Evolutionary conservation across 805 yeast species (phyloP), one percentile per base, ranked within the genome.

Genomic region (Cyberlindnera americana): DNA sequence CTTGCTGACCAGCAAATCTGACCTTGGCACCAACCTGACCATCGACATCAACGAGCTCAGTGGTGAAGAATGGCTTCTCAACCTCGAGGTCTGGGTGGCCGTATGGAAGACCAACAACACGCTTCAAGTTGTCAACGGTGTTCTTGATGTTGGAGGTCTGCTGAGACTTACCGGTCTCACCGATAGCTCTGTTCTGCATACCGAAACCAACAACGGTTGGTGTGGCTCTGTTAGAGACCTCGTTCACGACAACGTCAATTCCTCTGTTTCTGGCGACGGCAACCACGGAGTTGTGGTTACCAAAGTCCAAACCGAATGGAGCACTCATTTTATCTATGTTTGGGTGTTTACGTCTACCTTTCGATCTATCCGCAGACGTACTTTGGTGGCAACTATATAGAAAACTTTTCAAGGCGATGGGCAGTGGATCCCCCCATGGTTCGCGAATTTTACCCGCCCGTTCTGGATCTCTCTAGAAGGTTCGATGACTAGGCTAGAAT

Each of bases 181-280:
- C 99, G 53, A 93, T 79, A 61, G 78, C 81, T 72, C 99, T 82
- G 77, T 78, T 82, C 70, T 85, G 87, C 51, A 61, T 63, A 54
- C 97, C 97, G 56, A 93, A 93, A 24, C 96, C 98, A 54, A 93
- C 93, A 52, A 87, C 65, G 23, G 85, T 66, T 51, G 99, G 99
- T 24, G 99, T 93, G 53, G 95, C 67, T 69, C 99, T 84, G 83
- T 93, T 93, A 42, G 98, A 90, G 35, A 93, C 98, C 70, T 93
- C 99, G 65, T 93, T 93, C 70, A 93, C 98, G 59, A 93, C 87
- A 59, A 93, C 83, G 67, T 93, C 99, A 62, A 93, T 93, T 62
- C 98, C 98, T 74, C 98, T 83, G 80, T 91, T 93, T 66, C 91
- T 84, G 49, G 99, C 99, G 63, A 95, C 83, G 30, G 95, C 98